phyloP scores from a whole-genome alignment of 2,329 filamentous ascomycete species.

The Onygenales sp. region DNA sequence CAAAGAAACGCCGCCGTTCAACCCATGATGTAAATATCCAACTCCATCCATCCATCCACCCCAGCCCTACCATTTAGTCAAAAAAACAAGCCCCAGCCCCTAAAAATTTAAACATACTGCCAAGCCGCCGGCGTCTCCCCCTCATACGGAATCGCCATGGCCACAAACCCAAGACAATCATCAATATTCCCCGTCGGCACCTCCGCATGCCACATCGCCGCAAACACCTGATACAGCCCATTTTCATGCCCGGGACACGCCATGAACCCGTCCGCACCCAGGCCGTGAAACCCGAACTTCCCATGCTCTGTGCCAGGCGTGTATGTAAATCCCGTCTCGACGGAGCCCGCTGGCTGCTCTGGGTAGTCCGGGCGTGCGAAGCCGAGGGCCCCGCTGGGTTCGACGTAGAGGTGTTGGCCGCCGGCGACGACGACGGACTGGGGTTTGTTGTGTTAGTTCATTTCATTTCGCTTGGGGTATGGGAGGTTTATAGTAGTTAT shows the following conservation, averaged over 20 bases:
- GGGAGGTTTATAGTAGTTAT: too few species aligned
- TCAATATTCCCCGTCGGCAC: conserved; percentile 29
- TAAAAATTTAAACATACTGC: conserved; percentile 29
- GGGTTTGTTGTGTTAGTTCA: neutral
- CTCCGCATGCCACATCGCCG: conserved; percentile 28
- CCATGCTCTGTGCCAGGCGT: conserved; percentile 20
- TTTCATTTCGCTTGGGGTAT: too few species aligned
- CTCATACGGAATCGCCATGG: conserved; percentile 22
- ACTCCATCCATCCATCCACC: neutral
- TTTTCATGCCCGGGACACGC: conserved; percentile 29
- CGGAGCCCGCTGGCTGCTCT: conserved; percentile 42
- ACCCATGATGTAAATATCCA: neutral
- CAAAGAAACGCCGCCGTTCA: too few species aligned
- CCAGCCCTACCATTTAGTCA: neutral
- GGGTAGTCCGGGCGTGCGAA: conserved; percentile 50
- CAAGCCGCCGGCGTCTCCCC: conserved; percentile 22
- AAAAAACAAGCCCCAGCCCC: neutral
- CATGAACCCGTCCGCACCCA: conserved; percentile 32
- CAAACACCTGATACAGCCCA: conserved; percentile 33
- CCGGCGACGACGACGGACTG: conserved; percentile 49
- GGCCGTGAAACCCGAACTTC: conserved; percentile 22
- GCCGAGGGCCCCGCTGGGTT: conserved; percentile 42
- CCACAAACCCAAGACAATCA: conserved; percentile 32
- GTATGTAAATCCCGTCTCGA: conserved; percentile 41
- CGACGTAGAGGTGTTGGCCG: conserved; percentile 53